Percentiles rank a stretch among this genome's conserved stretches.
phyloP scores from a whole-genome alignment of 345 rosid genomes.

The Aquilaria yunnanensis region DNA sequence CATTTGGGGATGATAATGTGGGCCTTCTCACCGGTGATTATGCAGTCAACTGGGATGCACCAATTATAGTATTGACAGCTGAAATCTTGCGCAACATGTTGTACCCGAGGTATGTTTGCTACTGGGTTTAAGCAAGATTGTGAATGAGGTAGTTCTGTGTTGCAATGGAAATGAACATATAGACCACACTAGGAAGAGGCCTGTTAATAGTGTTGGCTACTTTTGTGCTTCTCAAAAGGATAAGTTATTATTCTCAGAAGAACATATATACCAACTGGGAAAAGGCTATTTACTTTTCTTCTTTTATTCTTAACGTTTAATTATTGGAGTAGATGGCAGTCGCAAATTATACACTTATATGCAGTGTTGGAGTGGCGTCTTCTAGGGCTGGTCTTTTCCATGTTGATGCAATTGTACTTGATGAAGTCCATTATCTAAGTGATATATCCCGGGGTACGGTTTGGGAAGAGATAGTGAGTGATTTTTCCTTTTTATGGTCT shows the following conservation, averaged over 20 bases:
- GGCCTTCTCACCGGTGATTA: constrained; percentile 95
- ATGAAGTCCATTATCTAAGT: constrained; percentile 97
- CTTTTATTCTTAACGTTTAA: constrained; percentile 7
- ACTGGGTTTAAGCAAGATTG: background rate
- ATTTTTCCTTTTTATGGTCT: constrained; percentile 4
- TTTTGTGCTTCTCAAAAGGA: no score
- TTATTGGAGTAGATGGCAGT: constrained; percentile 11
- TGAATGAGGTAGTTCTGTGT: no score
- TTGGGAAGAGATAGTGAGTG: constrained; percentile 92
- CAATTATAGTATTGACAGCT: constrained; percentile 82
- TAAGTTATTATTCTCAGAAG: no score
- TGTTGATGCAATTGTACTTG: constrained; percentile 89
- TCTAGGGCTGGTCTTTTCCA: constrained; percentile 78
- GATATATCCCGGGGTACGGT: constrained; percentile 95
- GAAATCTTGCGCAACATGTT: constrained; percentile 96
- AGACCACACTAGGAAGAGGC: no score
- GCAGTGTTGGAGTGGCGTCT: constrained; percentile 89
- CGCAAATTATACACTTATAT: constrained; percentile 14
- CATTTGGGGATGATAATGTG: constrained; percentile 84
- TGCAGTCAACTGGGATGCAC: constrained; percentile 82
- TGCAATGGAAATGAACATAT: no score
- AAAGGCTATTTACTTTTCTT: background rate
- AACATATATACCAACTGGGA: no score
- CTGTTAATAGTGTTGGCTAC: no score
- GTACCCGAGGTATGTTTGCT: constrained; percentile 64